Conservation (phyloP, 345 rosid species). For the Passiflora organensis region DNA sequence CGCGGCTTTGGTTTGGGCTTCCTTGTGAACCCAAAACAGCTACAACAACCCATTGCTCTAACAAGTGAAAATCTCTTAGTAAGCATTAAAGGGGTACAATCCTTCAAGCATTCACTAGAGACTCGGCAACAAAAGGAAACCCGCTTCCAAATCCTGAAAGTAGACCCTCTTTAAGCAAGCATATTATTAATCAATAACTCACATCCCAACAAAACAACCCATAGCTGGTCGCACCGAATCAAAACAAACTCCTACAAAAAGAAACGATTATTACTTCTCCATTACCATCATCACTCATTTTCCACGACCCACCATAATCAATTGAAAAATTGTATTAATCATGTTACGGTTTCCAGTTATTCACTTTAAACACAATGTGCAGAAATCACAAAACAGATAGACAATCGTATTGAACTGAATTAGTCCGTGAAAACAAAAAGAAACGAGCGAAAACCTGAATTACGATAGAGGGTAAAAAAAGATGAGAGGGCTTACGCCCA, state of each 20-base stretch:
- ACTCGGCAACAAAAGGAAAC: constrained; percentile 14
- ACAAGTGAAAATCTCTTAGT: constrained; percentile 48
- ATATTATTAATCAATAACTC: not conserved
- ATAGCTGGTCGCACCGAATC: not conserved
- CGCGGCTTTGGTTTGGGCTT: constrained; percentile 31
- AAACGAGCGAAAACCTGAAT: constrained; percentile 22
- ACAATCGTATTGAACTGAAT: not conserved
- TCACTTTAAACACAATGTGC: not conserved
- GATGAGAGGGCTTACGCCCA: constrained; percentile 51
- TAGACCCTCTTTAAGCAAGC: constrained; percentile 6
- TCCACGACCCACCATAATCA: not conserved
- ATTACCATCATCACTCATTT: not conserved
- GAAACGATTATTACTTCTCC: too few species aligned
- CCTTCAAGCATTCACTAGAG: constrained; percentile 18
- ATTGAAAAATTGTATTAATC: not conserved
- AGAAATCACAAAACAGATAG: not conserved
- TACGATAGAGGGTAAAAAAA: not conserved
- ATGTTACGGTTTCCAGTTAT: not conserved
- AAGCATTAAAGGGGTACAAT: constrained; percentile 40
- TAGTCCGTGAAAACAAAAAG: not conserved
- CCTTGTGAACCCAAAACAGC: constrained; percentile 71
- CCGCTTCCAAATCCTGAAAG: constrained; percentile 31
- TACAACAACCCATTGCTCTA: constrained; percentile 77
- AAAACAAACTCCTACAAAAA: not conserved
- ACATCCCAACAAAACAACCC: not conserved